Base-by-base conservation (phyloP, 1,284 basidiomycete species). In the Cryptococcus floricola region DNA sequence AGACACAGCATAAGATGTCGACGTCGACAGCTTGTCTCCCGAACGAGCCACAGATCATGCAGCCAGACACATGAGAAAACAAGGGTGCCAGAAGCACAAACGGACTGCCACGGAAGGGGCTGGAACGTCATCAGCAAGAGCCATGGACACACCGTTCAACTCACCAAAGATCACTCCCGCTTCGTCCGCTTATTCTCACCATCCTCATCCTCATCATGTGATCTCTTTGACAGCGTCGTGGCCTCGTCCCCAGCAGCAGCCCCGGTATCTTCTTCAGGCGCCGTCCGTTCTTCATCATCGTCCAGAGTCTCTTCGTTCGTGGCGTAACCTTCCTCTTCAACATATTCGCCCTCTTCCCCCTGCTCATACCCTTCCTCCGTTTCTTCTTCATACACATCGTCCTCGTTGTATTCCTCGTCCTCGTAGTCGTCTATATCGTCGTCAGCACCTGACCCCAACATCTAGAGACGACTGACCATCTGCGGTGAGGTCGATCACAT, bases 181-280 rank as follows among this genome's bases (percentile, higher is more conserved):
- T 39, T 58, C 25, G 56, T 39, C 48, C 39, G 51, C 58, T 62
- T 59, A 41, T 48, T 57, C 16, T 43, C 56, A 31, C 48, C 51
- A 28, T 46, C 50, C 13, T 31, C 42, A 45, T 31, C 39, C 2
- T 44, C 39, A 16, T 55, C 50, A 14, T 39, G 23, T n/a, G n/a
- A 23, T 37, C 53, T 13, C 37, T 55, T 55, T 12, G 46, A 47
- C 16, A 44, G 41, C 12, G 42, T 37, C 41, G 31, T n/a, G 5
- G 49, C 34, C 14, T 34, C 48, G 23, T 52, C 25, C 27, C 37
- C 44, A 45, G 37, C 23, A 49, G 47, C 27, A 28, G 37, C 41
- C 41, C 31, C 34, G 7, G 42, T 44, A 34, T 34, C 42, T 45
- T 28, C 39, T 10, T 31, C 18, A 34, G 27, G 39, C 23, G 46